phyloP scores from a whole-genome alignment of 352 stramenopile species.

The Phytophthora multivora region DNA sequence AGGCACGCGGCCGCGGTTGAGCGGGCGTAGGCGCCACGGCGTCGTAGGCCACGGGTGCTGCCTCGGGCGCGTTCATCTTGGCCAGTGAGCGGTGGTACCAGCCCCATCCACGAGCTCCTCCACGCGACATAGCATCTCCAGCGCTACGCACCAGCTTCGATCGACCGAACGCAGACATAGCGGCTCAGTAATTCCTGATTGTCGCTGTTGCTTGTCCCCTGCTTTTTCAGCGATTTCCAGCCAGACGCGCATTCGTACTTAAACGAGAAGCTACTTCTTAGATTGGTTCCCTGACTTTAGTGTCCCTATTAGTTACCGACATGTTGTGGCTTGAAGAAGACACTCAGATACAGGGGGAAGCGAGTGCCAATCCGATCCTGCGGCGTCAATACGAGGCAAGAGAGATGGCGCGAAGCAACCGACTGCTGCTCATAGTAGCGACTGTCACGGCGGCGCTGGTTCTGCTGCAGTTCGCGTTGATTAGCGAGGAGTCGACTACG shows the following conservation, averaged over 20 bases:
- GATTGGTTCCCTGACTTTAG: neutral
- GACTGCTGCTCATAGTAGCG: constrained; percentile 43
- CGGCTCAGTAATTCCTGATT: neutral
- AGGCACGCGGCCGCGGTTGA: constrained; percentile 67
- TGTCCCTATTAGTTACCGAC: constrained; percentile 6
- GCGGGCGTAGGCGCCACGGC: constrained; percentile 58
- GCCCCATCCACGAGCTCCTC: constrained; percentile 71
- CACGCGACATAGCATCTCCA: constrained; percentile 58
- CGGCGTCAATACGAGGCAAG: constrained; percentile 1
- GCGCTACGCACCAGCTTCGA: constrained; percentile 62
- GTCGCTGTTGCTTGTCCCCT: constrained; percentile 10
- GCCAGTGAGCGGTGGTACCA: constrained; percentile 85
- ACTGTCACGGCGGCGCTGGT: constrained; percentile 47
- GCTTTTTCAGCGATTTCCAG: constrained; percentile 25
- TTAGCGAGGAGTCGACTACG: constrained; percentile 41
- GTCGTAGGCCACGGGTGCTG: constrained; percentile 66
- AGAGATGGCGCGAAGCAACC: constrained; percentile 34
- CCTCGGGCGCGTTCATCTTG: constrained; percentile 83
- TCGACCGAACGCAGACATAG: constrained; percentile 68
- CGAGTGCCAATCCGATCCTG: constrained; percentile 3
- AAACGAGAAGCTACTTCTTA: neutral
- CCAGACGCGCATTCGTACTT: constrained; percentile 35
- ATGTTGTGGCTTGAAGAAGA: constrained; percentile 36
- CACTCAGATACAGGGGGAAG: constrained; percentile 2
- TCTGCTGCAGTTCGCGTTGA: constrained; percentile 53